phyloP scores from a whole-genome alignment of 2,329 filamentous ascomycete genomes.

The Diaporthe humulicola region DNA sequence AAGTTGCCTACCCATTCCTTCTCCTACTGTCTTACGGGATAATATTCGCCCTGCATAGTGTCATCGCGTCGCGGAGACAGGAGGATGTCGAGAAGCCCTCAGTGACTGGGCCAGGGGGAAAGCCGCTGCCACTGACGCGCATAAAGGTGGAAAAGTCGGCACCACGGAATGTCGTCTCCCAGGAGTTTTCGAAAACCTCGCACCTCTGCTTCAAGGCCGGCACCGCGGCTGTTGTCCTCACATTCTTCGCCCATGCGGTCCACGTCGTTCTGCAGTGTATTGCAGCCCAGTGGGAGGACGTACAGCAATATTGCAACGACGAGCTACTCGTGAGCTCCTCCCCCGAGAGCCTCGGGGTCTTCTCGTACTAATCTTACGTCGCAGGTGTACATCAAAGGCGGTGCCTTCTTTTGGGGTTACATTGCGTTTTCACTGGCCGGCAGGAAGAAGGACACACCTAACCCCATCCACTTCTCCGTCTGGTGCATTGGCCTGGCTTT shows the following conservation, averaged over 20 bases:
- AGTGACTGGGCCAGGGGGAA: slow-evolving; percentile 85
- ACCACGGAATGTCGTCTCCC: slow-evolving; percentile 53
- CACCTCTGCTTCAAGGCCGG: slow-evolving; percentile 83
- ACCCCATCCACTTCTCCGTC: slow-evolving; percentile 81
- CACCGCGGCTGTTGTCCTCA: slow-evolving; percentile 77
- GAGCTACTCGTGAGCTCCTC: slow-evolving; percentile 37
- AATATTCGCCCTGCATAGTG: slow-evolving; percentile 65
- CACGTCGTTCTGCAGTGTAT: slow-evolving; percentile 83
- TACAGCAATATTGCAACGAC: slow-evolving; percentile 46
- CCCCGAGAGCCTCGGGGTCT: slow-evolving; percentile 4
- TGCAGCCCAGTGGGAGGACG: slow-evolving; percentile 54
- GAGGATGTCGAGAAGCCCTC: slow-evolving; percentile 61
- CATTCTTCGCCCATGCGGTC: slow-evolving; percentile 81
- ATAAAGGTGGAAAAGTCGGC: slow-evolving; percentile 63
- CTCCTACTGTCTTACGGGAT: slow-evolving; percentile 66
- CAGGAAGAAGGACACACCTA: slow-evolving; percentile 83
- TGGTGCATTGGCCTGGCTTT: slow-evolving; percentile 82
- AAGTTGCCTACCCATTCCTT: slow-evolving; percentile 66
- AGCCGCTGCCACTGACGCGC: slow-evolving; percentile 78
- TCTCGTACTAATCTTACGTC: slow-evolving; percentile 10
- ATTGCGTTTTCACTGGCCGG: slow-evolving; percentile 87
- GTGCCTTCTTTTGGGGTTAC: slow-evolving; percentile 89
- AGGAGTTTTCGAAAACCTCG: slow-evolving; percentile 60
- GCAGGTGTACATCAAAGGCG: slow-evolving; percentile 87
- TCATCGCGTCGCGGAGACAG: slow-evolving; percentile 63